phyloP scores from a whole-genome alignment of 129 eudicot species.

The Smallanthus sonchifolius region DNA sequence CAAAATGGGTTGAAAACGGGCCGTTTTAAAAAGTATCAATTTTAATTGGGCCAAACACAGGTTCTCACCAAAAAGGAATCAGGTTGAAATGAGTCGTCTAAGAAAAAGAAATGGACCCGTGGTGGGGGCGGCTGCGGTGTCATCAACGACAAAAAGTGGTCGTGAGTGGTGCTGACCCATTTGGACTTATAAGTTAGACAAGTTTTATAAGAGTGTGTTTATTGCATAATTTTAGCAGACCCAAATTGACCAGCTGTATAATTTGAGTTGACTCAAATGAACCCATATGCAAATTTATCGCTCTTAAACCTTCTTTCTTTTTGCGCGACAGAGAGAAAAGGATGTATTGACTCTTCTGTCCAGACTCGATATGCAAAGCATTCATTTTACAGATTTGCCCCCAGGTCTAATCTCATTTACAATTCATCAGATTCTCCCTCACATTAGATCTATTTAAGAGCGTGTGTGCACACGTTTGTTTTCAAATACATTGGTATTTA shows the following conservation, averaged over 20 bases:
- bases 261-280: not conserved
- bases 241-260: too few species aligned
- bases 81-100: too few species aligned
- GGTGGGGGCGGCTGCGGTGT: too few species aligned
- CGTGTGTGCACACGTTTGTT: not conserved
- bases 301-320: not conserved
- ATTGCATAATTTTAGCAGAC: not conserved
- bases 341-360: slow-evolving; percentile 97
- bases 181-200: not conserved
- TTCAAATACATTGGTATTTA: not conserved
- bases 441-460: not conserved
- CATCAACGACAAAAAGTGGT: not conserved
- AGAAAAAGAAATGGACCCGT: too few species aligned
- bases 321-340: slow-evolving; percentile 63
- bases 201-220: not conserved
- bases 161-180: not conserved
- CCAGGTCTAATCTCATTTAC: slow-evolving; percentile 46
- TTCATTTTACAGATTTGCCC: slow-evolving; percentile 55
- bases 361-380: slow-evolving; percentile 65
- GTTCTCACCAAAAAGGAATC: too few species aligned
- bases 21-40: too few species aligned
- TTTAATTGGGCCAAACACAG: too few species aligned
- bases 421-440: not conserved
- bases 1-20: too few species aligned
- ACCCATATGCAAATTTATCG: not conserved